Evolutionary conservation across 1,139 yeast genomes (phyloP).

Genomic region (Arxiozyma heterogenica): DNA sequence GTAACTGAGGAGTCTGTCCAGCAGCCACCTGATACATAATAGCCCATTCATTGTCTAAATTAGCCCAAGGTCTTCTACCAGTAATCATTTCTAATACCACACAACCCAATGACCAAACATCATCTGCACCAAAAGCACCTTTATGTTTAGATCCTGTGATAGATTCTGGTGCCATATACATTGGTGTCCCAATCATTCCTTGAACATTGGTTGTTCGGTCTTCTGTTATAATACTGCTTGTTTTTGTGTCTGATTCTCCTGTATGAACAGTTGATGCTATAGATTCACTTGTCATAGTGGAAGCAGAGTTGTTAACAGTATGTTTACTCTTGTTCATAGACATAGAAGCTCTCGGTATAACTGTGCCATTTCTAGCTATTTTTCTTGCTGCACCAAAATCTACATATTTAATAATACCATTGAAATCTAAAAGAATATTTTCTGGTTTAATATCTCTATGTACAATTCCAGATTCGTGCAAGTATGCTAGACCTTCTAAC

Average conservation of each 20-base stretch:
- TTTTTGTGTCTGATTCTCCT: neutral
- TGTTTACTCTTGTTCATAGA: neutral
- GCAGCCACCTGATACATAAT: slow-evolving; percentile 98
- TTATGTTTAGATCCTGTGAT: slow-evolving; percentile 66
- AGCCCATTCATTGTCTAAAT: slow-evolving; percentile 95
- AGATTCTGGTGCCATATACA: slow-evolving; percentile 98
- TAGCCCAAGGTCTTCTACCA: slow-evolving; percentile 82
- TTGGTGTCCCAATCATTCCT: slow-evolving; percentile 88
- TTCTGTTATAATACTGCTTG: neutral
- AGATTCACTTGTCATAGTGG: neutral
- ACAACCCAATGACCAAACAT: slow-evolving; percentile 80
- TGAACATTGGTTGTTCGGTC: slow-evolving; percentile 9
- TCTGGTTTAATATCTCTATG: slow-evolving; percentile 97
- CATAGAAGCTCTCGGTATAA: slow-evolving; percentile 1
- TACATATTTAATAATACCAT: slow-evolving; percentile 88
- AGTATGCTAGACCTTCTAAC: slow-evolving; percentile 90
- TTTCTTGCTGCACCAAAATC: slow-evolving; percentile 98
- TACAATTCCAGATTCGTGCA: slow-evolving; percentile 92
- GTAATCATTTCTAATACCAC: slow-evolving; percentile 79
- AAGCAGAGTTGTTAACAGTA: neutral
- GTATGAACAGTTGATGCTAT: neutral
- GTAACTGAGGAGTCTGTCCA: slow-evolving; percentile 84
- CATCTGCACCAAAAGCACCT: slow-evolving; percentile 64
- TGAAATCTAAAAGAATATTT: slow-evolving; percentile 79
- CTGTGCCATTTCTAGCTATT: slow-evolving; percentile 49